Base-by-base conservation (phyloP, 768 basidiomycete species). In the Boletus reticulatus region DNA sequence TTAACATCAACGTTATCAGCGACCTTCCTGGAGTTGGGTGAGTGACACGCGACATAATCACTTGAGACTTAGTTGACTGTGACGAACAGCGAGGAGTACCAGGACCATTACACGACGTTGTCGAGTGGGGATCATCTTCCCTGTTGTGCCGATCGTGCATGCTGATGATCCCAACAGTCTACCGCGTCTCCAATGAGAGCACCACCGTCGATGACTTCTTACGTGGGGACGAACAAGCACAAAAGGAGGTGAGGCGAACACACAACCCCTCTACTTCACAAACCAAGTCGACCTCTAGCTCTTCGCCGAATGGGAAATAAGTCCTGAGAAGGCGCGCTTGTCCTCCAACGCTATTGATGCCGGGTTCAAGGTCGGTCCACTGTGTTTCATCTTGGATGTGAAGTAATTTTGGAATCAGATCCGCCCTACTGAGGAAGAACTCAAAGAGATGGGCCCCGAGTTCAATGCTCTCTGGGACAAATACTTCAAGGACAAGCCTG, bases 401-500 rank as follows among this genome's bases (percentile, higher is more conserved):
- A n/a, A 24, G 50, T 37, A 14, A 55, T 32, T 32, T 4, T 48
- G 41, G n/a, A 13, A 4, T 13, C 56, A 85, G 84, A 86, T 88
- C 61, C 85, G 86, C 32, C 87, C 85, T 2, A 84, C 83, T 2
- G 81, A 81, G 65, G 81, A 77, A 60, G 87, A 88, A 66, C 73
- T 87, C 56, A 87, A 86, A 67, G 84, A 87, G 69, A 87, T 87
- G 85, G 86, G 86, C n/a, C 85, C 84, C 16, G 86, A 88, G 63
- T 88, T 87, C 73, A 84, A 85, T 62, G 74, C 76, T 58, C 79
- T 87, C 46, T 87, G 82, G 83, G 71, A 88, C 66, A 77, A 38
- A 29, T 88, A 89, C 73, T 88, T 89, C 80, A 86, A 84, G 76
- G 83, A 88, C 75, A 88, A 87, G 75, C 86, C 85, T 51, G 86